phyloP scores from a whole-genome alignment of 1,284 basidiomycete species.

The Leccinum fallax region DNA sequence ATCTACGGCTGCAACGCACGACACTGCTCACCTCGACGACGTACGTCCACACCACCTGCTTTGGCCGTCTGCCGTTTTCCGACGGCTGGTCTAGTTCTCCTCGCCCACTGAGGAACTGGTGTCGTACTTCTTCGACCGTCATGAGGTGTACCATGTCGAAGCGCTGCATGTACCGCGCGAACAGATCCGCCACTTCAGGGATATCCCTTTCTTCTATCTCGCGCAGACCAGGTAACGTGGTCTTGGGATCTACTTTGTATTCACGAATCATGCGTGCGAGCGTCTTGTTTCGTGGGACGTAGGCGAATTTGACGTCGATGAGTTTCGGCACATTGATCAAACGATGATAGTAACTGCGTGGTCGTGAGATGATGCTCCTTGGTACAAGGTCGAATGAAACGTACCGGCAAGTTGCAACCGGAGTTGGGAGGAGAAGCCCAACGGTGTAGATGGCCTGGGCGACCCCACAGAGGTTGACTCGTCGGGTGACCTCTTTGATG shows the following conservation, averaged over 20 bases:
- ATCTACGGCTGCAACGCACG: conserved; percentile 18
- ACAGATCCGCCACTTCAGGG: conserved; percentile 72
- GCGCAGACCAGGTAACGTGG: conserved; percentile 66
- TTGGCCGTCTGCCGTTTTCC: conserved; percentile 56
- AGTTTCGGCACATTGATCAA: conserved; percentile 92
- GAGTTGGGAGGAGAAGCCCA: conserved; percentile 89
- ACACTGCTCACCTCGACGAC: conserved; percentile 80
- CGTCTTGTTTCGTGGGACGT: conserved; percentile 82
- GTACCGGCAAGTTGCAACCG: conserved; percentile 80
- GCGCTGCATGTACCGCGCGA: conserved; percentile 79
- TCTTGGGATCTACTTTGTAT: conserved; percentile 65
- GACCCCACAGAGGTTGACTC: conserved; percentile 85
- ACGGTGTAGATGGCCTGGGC: conserved; percentile 99
- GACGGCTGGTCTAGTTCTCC: conserved; percentile 63
- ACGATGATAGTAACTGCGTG: conserved; percentile 86
- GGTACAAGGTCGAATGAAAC: conserved; percentile 24
- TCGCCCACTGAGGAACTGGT: conserved; percentile 87
- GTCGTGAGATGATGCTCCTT: conserved; percentile 6
- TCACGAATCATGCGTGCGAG: conserved; percentile 82
- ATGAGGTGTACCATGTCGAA: conserved; percentile 87
- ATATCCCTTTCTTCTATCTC: conserved; percentile 90
- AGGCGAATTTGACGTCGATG: conserved; percentile 90
- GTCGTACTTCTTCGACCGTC: conserved; percentile 79
- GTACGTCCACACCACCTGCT: conserved; percentile 95
- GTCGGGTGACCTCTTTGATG: conserved; percentile 97